A percentile compares a stretch with the other conserved stretches of the same genome.
Conservation (phyloP, 495 filamentous ascomycete species). For the Gamarada debralockiae region DNA sequence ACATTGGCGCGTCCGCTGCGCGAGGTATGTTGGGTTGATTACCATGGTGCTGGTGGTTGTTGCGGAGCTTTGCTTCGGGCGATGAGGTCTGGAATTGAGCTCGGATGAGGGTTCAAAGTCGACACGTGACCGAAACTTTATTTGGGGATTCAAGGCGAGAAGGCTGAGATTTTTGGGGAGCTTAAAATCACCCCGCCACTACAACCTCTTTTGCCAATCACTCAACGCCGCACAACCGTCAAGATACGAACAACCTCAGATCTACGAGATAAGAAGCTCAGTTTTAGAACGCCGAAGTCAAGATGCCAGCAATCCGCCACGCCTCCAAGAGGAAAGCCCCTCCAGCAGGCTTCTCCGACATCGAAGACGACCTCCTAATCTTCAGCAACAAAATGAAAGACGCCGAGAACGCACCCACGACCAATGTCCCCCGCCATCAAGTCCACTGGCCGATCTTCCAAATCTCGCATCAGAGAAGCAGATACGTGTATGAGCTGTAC, state of each 20-base stretch:
- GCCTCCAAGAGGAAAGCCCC: conserved; percentile 82
- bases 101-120: no score
- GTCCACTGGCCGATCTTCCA: conserved; percentile 96
- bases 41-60: conserved; percentile 44
- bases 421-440: conserved; percentile 66
- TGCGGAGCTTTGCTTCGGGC: not conserved
- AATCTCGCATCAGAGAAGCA: conserved; percentile 87
- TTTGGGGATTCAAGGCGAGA: no score
- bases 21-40: conserved; percentile 91
- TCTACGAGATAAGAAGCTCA: conserved; percentile 6
- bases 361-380: conserved; percentile 93
- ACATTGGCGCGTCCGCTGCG: conserved; percentile 88
- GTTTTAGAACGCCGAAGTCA: conserved; percentile 17
- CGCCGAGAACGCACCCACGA: conserved; percentile 68
- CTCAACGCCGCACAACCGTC: not conserved
- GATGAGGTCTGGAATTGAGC: not conserved
- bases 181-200: conserved; percentile 11
- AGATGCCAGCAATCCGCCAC: conserved; percentile 82
- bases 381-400: conserved; percentile 99
- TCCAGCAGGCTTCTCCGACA: conserved; percentile 91
- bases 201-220: not conserved
- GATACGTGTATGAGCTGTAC: conserved; percentile 97
- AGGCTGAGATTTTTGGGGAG: conserved; percentile 16
- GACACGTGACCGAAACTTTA: no score
- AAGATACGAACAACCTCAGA: not conserved